Evolutionary conservation across 1,284 basidiomycete genomes (phyloP), one percentile per base, ranked within the genome.

Genomic region (Ustilago esculenta): DNA sequence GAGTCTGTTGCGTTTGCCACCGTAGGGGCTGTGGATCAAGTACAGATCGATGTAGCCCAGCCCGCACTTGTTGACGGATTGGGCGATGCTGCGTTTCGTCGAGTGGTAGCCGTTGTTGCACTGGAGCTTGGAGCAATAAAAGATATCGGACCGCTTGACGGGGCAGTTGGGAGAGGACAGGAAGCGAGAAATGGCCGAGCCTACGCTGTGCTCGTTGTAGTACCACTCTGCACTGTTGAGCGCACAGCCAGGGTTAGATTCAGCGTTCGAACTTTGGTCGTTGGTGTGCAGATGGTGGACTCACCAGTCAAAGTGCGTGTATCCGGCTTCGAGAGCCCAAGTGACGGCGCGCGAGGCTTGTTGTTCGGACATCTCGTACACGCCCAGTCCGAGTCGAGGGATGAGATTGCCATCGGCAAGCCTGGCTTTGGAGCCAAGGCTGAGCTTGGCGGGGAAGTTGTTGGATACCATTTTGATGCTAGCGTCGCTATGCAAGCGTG

Each of bases 21-120:
- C 72, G 18, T 77, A 65, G 3, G 79, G 79, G 21, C 72, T 71
- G 49, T 81, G 79, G 17, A 81, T 63, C 8, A 81, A 65, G 49
- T 78, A 75, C 32, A 79, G 46, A 41, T 81, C 79, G 41, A 77
- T 68, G 43, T 77, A 79, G 8, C 37, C 72, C 17, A 73, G 21
- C 0, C 50, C 52, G 20, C 51, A 43, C n/a, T 55, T 51, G 1
- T 66, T 37, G 17, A 75, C 37, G n/a, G 55, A 59, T 14, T 68
- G 20, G 14, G 66, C 37, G 12, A 77, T 56, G 23, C 63, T 59
- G 1, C 36, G 39, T 43, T 48, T 53, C 4, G 75, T 40, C 10
- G 58, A 54, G 4, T 71, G 40, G 33, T 63, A 64, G 17, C 66
- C 66, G 24, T 68, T 58, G 47, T 53, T 65, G 36, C 41, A 50